A percentile compares a stretch with the other conserved stretches of the same genome.
Evolutionary conservation across 2,329 filamentous ascomycete species (phyloP).

Genomic region (Tolypocladium tropicale): DNA sequence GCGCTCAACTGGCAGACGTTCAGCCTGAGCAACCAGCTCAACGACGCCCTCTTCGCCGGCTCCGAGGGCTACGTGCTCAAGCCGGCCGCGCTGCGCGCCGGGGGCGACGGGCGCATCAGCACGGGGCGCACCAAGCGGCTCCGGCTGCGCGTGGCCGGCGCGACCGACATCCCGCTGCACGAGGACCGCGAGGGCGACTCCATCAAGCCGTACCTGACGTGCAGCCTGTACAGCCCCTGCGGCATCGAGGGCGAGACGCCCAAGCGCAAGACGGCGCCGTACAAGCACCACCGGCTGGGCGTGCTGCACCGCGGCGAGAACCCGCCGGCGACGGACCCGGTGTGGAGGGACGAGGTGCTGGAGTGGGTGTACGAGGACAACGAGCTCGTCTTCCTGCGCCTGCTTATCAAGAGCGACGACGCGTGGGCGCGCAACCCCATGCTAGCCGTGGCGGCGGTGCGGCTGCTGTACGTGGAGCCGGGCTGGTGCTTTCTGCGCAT

Average conservation of each 20-base stretch:
- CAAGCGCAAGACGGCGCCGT: slow-evolving; percentile 32
- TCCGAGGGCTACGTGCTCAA: slow-evolving; percentile 58
- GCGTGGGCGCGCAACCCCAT: slow-evolving; percentile 52
- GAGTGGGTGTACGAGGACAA: slow-evolving; percentile 62
- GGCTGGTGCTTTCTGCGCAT: slow-evolving; percentile 57
- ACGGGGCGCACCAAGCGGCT: slow-evolving; percentile 38
- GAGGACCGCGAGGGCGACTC: slow-evolving; percentile 37
- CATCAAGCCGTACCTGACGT: slow-evolving; percentile 55
- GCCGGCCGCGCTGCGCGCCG: slow-evolving; percentile 45
- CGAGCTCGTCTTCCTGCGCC: slow-evolving; percentile 52
- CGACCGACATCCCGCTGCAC: slow-evolving; percentile 48
- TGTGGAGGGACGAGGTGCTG: slow-evolving; percentile 57
- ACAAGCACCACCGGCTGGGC: slow-evolving; percentile 47
- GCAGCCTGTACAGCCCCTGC: slow-evolving; percentile 50
- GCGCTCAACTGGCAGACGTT: slow-evolving; percentile 64
- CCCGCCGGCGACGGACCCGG: slow-evolving; percentile 46
- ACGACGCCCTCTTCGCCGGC: slow-evolving; percentile 56
- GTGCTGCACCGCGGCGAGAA: slow-evolving; percentile 49
- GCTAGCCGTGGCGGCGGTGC: slow-evolving; percentile 49
- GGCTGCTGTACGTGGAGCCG: slow-evolving; percentile 42
- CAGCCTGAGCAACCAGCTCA: slow-evolving; percentile 54
- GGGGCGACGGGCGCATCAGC: slow-evolving; percentile 39
- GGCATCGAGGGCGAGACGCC: slow-evolving; percentile 34
- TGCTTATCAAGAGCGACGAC: slow-evolving; percentile 59
- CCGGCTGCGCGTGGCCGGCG: slow-evolving; percentile 49